Base-by-base conservation (phyloP, 306 rosid species). In the peach (Prunus persica) region DNA sequence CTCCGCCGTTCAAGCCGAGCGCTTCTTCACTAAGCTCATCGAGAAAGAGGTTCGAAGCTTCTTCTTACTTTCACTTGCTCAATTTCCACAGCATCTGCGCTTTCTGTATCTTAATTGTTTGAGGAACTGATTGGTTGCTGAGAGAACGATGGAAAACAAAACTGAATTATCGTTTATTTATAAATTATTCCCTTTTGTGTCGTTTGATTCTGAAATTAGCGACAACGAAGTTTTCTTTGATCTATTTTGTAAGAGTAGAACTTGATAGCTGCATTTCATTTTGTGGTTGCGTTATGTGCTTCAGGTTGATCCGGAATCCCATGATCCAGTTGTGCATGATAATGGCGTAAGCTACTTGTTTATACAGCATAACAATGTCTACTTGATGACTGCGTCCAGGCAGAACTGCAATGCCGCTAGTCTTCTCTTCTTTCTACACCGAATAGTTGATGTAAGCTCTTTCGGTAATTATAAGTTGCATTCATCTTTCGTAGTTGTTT, bases 361-460 rank as follows among this genome's bases (percentile, higher is more conserved):
- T 81, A 83, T 96, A 78, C 99, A 96, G 86, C 99, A 96, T 77
- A 96, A 91, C 77, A 95, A 96, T 81, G 91, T 96, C 64, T 96
- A 84, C 89, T 86, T 96, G 77, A 91, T 96, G 97, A 68, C 81
- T 11, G 99, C 99, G 15, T 87, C 99, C 22, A 81, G 99, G 82
- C 98, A 96, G 86, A 96, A 96, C 69, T 92, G 99, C 86, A 96
- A 96, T 87, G 99, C 97, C 2, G 98, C 98, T n/a, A 92, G 99
- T 79, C 86, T 96, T 82, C 80, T 92, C 77, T 96, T 88, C 82
- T 96, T 96, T 82, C 87, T 96, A 51, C 99, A 96, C 84, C 93
- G 99, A 19, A 52, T 86, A 24, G 93, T 96, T 73, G 99, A 92
- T 87, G 98, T 96, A 80, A 91, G 98, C 18, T 11, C 70, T 67